Conservation (phyloP, 2,329 filamentous ascomycete genomes). For the Colletotrichum karsti region DNA sequence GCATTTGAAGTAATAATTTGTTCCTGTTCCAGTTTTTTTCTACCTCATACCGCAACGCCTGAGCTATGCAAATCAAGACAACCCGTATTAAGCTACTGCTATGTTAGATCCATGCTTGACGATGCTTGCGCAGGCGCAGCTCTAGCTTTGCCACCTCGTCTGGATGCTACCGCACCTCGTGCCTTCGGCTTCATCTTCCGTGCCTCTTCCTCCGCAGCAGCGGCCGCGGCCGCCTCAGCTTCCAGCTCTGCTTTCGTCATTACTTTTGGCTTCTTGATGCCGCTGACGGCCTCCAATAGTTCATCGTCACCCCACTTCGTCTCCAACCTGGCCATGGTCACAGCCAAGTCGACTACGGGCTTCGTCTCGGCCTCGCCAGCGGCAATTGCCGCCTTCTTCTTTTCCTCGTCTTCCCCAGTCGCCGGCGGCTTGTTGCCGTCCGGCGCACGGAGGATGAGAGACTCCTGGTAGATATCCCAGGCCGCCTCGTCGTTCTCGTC, state of each 20-base stretch:
- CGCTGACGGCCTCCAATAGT: constrained; percentile 55
- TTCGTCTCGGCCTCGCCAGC: constrained; percentile 5
- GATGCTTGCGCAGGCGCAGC: constrained; percentile 33
- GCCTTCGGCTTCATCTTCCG: constrained; percentile 34
- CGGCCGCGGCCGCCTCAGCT: constrained; percentile 32
- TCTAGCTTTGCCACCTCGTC: constrained; percentile 39
- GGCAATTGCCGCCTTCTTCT: constrained; percentile 32
- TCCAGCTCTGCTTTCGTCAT: constrained; percentile 37
- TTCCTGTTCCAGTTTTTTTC: background rate
- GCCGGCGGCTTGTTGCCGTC: background rate
- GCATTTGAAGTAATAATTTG: constrained; percentile 20
- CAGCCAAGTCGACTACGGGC: constrained; percentile 38
- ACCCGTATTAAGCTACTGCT: background rate
- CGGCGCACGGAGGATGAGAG: constrained; percentile 64
- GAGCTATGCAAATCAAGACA: constrained; percentile 26
- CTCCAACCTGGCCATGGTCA: constrained; percentile 47
- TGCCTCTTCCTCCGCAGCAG: constrained; percentile 36
- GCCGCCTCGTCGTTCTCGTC: constrained; percentile 82
- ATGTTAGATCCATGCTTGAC: constrained; percentile 29
- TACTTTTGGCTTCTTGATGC: constrained; percentile 44
- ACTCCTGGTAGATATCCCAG: constrained; percentile 79
- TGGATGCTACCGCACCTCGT: constrained; percentile 28
- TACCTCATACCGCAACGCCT: constrained; percentile 20
- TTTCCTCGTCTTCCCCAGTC: constrained; percentile 32
- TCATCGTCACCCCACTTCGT: constrained; percentile 53